phyloP scores from a whole-genome alignment of 139 green algal genomes.

The Ostreobium quekettii region DNA sequence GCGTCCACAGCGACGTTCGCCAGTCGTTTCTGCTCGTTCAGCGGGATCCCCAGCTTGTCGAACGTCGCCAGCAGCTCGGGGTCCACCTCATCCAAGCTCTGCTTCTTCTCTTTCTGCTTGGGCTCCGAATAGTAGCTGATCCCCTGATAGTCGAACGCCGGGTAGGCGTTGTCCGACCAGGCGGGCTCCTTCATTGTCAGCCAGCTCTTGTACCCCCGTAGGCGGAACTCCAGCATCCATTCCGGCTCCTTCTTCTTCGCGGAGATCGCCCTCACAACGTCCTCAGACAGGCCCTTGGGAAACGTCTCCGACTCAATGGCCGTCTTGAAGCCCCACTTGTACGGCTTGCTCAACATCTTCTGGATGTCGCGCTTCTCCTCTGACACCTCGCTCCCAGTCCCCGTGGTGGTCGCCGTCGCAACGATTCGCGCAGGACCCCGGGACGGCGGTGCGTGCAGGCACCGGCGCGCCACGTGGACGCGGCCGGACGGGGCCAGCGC shows the following conservation, averaged over 20 bases:
- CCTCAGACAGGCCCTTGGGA: constrained; percentile 65
- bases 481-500: too few relatives aligned
- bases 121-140: constrained; percentile 94
- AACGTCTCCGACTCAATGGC: constrained; percentile 89
- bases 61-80: constrained; percentile 93
- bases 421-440: too few relatives aligned
- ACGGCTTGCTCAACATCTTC: constrained; percentile 65
- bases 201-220: constrained; percentile 91
- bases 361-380: constrained; percentile 59
- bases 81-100: constrained; percentile 87
- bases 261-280: constrained; percentile 92
- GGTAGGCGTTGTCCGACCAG: constrained; percentile 87
- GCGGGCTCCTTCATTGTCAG: constrained; percentile 90
- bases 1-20: constrained; percentile 95
- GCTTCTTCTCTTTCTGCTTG: constrained; percentile 85
- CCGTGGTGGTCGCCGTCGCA: too few relatives aligned
- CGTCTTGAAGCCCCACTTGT: constrained; percentile 93
- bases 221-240: constrained; percentile 96
- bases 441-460: too few relatives aligned
- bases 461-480: too few relatives aligned
- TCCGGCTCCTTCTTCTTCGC: constrained; percentile 98
- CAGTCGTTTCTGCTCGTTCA: constrained; percentile 97
- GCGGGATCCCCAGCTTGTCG: constrained; percentile 95
- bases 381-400: too few relatives aligned
- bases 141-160: constrained; percentile 80